A percentile compares a stretch with the other conserved stretches of the same genome.
phyloP scores from a whole-genome alignment of 148 eudicot species.

The Talinum fruticosum region DNA sequence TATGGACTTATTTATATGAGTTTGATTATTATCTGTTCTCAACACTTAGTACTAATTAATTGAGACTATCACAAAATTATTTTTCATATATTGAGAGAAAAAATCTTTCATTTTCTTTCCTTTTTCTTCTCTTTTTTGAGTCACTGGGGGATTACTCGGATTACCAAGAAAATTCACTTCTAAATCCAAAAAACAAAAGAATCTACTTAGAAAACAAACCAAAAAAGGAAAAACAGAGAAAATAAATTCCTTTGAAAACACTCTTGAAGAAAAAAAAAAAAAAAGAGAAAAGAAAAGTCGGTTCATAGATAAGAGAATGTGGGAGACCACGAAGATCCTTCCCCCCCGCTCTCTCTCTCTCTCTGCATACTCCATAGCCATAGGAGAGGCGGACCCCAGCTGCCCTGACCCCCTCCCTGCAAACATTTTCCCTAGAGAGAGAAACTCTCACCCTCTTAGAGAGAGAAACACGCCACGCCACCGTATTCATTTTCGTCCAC shows the following conservation, averaged over 20 bases:
- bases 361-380: neutral
- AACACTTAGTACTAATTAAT: too few relatives aligned
- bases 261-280: neutral
- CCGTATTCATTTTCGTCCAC: neutral
- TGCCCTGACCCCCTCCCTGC: neutral
- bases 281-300: neutral
- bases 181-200: too few relatives aligned
- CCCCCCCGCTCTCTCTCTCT: neutral
- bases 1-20: too few relatives aligned
- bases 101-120: too few relatives aligned
- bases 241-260: neutral
- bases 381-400: neutral
- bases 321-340: slow-evolving; percentile 38
- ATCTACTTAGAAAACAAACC: too few relatives aligned
- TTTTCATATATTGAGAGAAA: too few relatives aligned
- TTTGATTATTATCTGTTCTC: too few relatives aligned
- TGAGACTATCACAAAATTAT: too few relatives aligned
- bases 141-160: too few relatives aligned
- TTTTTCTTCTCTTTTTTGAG: too few relatives aligned
- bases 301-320: slow-evolving; percentile 18
- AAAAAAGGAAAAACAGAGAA: neutral
- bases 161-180: too few relatives aligned
- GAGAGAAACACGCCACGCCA: slow-evolving; percentile 1
- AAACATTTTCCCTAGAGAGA: neutral
- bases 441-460: neutral